Evolutionary conservation across 306 rosid genomes (phyloP).

Genomic region (Acacia crassicarpa): DNA sequence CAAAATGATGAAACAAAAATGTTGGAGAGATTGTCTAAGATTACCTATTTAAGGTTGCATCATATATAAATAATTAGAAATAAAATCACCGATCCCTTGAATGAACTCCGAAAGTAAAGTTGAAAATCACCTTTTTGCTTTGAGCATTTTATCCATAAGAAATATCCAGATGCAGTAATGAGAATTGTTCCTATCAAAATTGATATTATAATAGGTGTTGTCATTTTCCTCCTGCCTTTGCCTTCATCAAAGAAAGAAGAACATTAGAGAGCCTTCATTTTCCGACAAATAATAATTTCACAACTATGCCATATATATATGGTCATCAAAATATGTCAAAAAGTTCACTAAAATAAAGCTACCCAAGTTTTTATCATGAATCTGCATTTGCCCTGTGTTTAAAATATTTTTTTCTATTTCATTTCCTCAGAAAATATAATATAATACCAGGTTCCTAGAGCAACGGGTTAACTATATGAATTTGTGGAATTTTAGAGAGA

Average conservation of each 20-base stretch:
- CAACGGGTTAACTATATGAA: too few species aligned
- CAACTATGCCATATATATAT: too few species aligned
- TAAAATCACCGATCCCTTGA: not conserved
- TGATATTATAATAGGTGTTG: not conserved
- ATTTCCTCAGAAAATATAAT: not conserved
- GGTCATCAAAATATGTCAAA: not conserved
- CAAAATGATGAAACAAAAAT: too few species aligned
- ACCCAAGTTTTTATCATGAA: not conserved
- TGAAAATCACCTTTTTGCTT: not conserved
- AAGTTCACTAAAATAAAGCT: too few species aligned
- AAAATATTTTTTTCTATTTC: not conserved
- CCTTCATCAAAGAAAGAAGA: not conserved
- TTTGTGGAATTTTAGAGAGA: too few species aligned
- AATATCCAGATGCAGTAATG: not conserved
- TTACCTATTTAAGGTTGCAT: too few species aligned
- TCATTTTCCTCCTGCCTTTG: not conserved
- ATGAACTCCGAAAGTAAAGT: not conserved
- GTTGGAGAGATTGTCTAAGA: too few species aligned
- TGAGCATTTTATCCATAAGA: not conserved
- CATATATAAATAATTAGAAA: too few species aligned
- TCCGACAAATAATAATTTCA: not conserved
- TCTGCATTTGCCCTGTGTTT: not conserved
- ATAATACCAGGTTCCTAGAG: not conserved
- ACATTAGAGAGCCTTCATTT: not conserved
- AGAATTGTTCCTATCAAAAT: not conserved